Conservation (phyloP, 1,284 basidiomycete genomes). For the Leccinum fallax region DNA sequence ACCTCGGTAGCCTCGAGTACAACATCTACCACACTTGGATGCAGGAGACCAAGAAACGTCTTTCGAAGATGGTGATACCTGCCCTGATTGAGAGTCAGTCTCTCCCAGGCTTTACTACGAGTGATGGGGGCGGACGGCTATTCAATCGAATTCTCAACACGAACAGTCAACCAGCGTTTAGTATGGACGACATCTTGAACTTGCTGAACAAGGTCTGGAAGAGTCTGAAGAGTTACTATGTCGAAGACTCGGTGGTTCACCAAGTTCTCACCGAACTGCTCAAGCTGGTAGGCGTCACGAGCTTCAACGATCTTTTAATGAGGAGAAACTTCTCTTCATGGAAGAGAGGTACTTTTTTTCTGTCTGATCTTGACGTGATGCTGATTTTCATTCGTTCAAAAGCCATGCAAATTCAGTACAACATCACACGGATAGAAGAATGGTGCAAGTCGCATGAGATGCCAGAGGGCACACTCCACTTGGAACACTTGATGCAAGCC, state of each 20-base stretch:
- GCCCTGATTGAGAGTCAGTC: slow-evolving; percentile 98
- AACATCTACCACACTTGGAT: slow-evolving; percentile 99
- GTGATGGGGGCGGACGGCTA: slow-evolving; percentile 88
- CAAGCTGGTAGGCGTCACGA: slow-evolving; percentile 95
- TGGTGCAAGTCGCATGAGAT: slow-evolving; percentile 99
- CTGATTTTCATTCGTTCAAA: slow-evolving; percentile 7
- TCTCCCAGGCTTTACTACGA: slow-evolving; percentile 96
- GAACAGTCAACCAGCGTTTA: slow-evolving; percentile 86
- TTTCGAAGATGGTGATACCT: slow-evolving; percentile 98
- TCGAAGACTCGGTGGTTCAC: slow-evolving; percentile 97
- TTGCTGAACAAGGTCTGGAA: slow-evolving; percentile 98
- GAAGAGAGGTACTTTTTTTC: slow-evolving; percentile 81
- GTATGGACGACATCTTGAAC: slow-evolving; percentile 98
- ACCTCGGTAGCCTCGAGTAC: slow-evolving; percentile 97
- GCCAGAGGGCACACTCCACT: slow-evolving; percentile 97
- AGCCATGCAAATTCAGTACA: slow-evolving; percentile 99
- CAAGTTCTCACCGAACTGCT: slow-evolving; percentile 97
- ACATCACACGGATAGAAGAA: slow-evolving; percentile 97
- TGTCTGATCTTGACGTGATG: not conserved
- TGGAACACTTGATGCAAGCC: slow-evolving; percentile 99
- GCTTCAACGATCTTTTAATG: slow-evolving; percentile 99
- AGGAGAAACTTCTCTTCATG: slow-evolving; percentile 98
- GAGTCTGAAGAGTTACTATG: slow-evolving; percentile 97
- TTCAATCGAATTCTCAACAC: slow-evolving; percentile 92
- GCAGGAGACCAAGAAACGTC: slow-evolving; percentile 96